These are phyloP conservation scores for Cyberlindnera veronae DNA, from an alignment of 805 yeast genomes.

Conservation along the genomic window DNA sequence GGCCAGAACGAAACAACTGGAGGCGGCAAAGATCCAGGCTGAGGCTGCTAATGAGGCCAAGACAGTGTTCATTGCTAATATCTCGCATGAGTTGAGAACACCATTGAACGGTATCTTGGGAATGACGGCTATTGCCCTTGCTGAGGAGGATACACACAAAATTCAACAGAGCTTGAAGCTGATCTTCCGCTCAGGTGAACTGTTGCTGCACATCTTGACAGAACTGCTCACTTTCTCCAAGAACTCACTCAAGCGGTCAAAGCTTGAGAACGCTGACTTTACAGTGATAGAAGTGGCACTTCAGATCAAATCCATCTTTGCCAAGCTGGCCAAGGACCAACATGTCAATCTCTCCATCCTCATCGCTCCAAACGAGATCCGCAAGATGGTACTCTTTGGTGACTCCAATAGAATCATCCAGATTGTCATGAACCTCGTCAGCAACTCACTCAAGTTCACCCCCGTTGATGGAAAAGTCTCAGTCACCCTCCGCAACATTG, in stretches of 20 bases:
- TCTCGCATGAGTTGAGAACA: slow-evolving; percentile 90
- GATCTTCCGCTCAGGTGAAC: slow-evolving; percentile 88
- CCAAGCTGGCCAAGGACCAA: slow-evolving; percentile 74
- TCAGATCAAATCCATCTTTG: slow-evolving; percentile 82
- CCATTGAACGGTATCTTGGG: slow-evolving; percentile 96
- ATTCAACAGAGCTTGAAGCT: slow-evolving; percentile 75
- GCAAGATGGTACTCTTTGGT: slow-evolving; percentile 71
- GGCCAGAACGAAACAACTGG: slow-evolving; percentile 82
- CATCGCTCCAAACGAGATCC: slow-evolving; percentile 55
- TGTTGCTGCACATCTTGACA: slow-evolving; percentile 82
- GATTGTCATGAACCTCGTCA: slow-evolving; percentile 86
- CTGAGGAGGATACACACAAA: slow-evolving; percentile 65
- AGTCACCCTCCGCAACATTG: slow-evolving; percentile 58
- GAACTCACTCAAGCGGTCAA: slow-evolving; percentile 79
- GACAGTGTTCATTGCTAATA: slow-evolving; percentile 88
- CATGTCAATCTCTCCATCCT: slow-evolving; percentile 63
- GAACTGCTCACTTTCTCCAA: slow-evolving; percentile 91
- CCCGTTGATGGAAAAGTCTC: slow-evolving; percentile 82
- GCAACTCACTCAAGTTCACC: slow-evolving; percentile 88
- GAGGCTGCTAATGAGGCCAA: slow-evolving; percentile 97
- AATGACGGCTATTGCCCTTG: slow-evolving; percentile 92
- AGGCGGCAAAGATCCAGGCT: slow-evolving; percentile 82
- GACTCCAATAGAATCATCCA: slow-evolving; percentile 90
- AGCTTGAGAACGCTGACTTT: slow-evolving; percentile 80
- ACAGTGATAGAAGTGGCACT: slow-evolving; percentile 75